Percentiles rank a stretch among this genome's conserved stretches.
These are phyloP conservation scores for Trametes cubensis DNA, from an alignment of 768 basidiomycete genomes.

Conservation along the genomic window DNA sequence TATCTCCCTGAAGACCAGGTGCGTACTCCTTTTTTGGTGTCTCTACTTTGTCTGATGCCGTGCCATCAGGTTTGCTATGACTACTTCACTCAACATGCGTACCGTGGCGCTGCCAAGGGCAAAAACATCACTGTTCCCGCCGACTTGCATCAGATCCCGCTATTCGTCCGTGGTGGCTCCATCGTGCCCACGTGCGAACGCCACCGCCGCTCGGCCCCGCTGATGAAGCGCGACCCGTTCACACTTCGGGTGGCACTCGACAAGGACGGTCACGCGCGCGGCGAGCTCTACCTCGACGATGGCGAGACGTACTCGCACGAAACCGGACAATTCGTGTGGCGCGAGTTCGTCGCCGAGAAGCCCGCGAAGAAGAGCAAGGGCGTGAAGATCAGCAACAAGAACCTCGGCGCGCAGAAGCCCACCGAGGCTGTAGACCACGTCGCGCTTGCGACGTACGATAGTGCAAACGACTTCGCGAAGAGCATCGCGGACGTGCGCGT, in stretches of 20 bases:
- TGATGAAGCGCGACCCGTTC: slow-evolving; percentile 93
- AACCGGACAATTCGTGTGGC: slow-evolving; percentile 83
- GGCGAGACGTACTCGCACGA: slow-evolving; percentile 80
- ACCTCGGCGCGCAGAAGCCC: slow-evolving; percentile 52
- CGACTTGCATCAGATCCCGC: slow-evolving; percentile 76
- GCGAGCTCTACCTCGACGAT: slow-evolving; percentile 95
- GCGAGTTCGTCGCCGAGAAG: slow-evolving; percentile 65
- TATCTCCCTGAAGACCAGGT: slow-evolving; percentile 90
- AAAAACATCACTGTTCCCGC: slow-evolving; percentile 76
- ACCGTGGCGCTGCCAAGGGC: slow-evolving; percentile 67
- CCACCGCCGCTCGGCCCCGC: slow-evolving; percentile 77
- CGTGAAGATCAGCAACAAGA: slow-evolving; percentile 51
- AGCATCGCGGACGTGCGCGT: slow-evolving; percentile 71
- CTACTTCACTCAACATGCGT: slow-evolving; percentile 75
- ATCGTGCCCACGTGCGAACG: slow-evolving; percentile 88
- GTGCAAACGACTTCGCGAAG: slow-evolving; percentile 68
- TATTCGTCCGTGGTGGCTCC: slow-evolving; percentile 89
- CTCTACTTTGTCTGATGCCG: neutral
- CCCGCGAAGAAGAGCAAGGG: slow-evolving; percentile 45
- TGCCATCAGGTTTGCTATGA: slow-evolving; percentile 82
- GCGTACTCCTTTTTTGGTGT: slow-evolving; percentile 10
- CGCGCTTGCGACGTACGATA: slow-evolving; percentile 50
- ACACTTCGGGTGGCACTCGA: slow-evolving; percentile 84
- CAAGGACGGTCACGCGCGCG: slow-evolving; percentile 58
- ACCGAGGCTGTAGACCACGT: slow-evolving; percentile 55